Evolutionary conservation across 352 stramenopile species (phyloP).

Genomic region (Pythium coloratum): DNA sequence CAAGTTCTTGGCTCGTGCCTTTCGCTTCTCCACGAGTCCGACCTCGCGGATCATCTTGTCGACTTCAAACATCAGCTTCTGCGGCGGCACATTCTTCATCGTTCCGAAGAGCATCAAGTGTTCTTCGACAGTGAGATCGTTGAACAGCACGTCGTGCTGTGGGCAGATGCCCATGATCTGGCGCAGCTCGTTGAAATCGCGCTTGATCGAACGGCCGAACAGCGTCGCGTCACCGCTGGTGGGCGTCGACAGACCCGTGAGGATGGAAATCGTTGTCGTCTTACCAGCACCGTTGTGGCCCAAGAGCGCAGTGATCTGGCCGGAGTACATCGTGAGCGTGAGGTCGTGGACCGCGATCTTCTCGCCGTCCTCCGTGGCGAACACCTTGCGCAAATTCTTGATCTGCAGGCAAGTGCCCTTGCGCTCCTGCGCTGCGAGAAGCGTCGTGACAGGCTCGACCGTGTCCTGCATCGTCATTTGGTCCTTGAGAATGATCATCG

Average conservation of each 20-base stretch:
- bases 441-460: slow-evolving; percentile 41
- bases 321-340: slow-evolving; percentile 74
- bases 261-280: slow-evolving; percentile 77
- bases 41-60: slow-evolving; percentile 53
- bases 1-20: slow-evolving; percentile 53
- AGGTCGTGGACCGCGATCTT: slow-evolving; percentile 89
- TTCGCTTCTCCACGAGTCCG: slow-evolving; percentile 61
- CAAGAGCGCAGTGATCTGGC: slow-evolving; percentile 73
- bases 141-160: slow-evolving; percentile 82
- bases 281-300: slow-evolving; percentile 83
- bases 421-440: slow-evolving; percentile 50
- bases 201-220: slow-evolving; percentile 61
- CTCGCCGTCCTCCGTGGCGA: slow-evolving; percentile 70
- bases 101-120: slow-evolving; percentile 71
- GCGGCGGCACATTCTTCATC: slow-evolving; percentile 55
- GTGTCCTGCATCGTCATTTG: slow-evolving; percentile 11
- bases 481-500: slow-evolving; percentile 36
- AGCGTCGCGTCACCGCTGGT: slow-evolving; percentile 72
- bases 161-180: slow-evolving; percentile 75
- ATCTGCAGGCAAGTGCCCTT: slow-evolving; percentile 54
- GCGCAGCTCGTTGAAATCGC: slow-evolving; percentile 78
- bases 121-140: slow-evolving; percentile 74
- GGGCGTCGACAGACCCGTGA: slow-evolving; percentile 57
- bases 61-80: slow-evolving; percentile 35
- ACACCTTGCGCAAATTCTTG: slow-evolving; percentile 70